Conservation (phyloP, 2,329 filamentous ascomycete species). For the Ophioceras dolichostomum region DNA sequence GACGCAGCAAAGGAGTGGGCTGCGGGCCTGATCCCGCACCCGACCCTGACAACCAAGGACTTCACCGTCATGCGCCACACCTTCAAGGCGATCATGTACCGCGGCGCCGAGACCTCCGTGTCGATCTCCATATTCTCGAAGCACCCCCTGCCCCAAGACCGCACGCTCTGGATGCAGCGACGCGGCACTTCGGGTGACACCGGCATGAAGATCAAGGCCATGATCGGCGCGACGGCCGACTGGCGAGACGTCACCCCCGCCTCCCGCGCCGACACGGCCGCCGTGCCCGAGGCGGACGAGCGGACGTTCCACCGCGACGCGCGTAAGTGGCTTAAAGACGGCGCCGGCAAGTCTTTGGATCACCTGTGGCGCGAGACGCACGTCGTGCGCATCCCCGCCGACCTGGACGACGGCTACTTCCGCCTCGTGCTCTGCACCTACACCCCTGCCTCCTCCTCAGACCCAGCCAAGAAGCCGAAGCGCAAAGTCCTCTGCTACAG, state of each 20-base stretch:
- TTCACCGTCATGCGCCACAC: constrained; percentile 57
- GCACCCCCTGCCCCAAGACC: constrained; percentile 37
- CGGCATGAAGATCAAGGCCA: constrained; percentile 53
- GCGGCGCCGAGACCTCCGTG: constrained; percentile 50
- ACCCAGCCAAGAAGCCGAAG: constrained; percentile 17
- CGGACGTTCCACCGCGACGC: constrained; percentile 58
- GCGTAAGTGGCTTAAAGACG: constrained; percentile 47
- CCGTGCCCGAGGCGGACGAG: constrained; percentile 45
- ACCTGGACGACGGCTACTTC: constrained; percentile 55
- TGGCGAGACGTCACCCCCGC: constrained; percentile 61
- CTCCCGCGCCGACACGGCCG: constrained; percentile 27
- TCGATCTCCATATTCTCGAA: constrained; percentile 53
- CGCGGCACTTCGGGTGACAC: constrained; percentile 57
- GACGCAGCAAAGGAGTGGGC: constrained; percentile 53
- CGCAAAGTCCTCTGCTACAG: constrained; percentile 51
- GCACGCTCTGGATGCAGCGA: constrained; percentile 55
- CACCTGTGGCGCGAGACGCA: constrained; percentile 50
- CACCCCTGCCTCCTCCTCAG: constrained; percentile 6
- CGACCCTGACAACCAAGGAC: constrained; percentile 52
- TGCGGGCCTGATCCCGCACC: constrained; percentile 50
- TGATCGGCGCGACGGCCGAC: constrained; percentile 42
- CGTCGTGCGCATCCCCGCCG: constrained; percentile 50
- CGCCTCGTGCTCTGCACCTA: constrained; percentile 50
- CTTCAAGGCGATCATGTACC: constrained; percentile 51
- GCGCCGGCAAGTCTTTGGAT: constrained; percentile 26